These are phyloP conservation scores for Microcyclospora tardicrescens DNA, from an alignment of 2,329 filamentous ascomycete species.

Conservation along the genomic window DNA sequence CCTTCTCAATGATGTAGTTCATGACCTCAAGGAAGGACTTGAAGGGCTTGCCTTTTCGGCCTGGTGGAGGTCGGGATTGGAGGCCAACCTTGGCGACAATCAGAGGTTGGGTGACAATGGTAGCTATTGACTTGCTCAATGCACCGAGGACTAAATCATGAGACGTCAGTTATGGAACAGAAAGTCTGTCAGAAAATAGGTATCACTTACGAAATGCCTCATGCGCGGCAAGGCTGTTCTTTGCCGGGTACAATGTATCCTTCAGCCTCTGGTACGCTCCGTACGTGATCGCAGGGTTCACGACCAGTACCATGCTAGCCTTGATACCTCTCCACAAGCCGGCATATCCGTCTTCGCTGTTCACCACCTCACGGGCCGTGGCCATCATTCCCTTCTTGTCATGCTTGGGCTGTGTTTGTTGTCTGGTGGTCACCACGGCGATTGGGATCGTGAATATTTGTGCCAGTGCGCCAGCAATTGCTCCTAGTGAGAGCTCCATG, in stretches of 20 bases:
- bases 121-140: slow-evolving; percentile 83
- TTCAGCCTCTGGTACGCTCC: slow-evolving; percentile 87
- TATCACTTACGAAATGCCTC: slow-evolving; percentile 78
- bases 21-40: slow-evolving; percentile 90
- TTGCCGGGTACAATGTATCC: slow-evolving; percentile 63
- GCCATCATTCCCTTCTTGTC: slow-evolving; percentile 78
- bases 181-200: background rate
- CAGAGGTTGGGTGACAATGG: slow-evolving; percentile 81
- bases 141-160: slow-evolving; percentile 62
- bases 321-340: slow-evolving; percentile 93
- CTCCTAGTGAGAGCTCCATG: slow-evolving; percentile 72
- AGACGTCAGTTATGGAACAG: background rate
- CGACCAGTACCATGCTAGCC: slow-evolving; percentile 84
- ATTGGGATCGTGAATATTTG: slow-evolving; percentile 96
- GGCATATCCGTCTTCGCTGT: slow-evolving; percentile 76
- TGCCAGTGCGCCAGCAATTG: slow-evolving; percentile 75
- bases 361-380: slow-evolving; percentile 77
- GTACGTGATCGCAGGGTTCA: slow-evolving; percentile 96
- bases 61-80: slow-evolving; percentile 80
- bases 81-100: slow-evolving; percentile 97
- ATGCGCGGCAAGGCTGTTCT: slow-evolving; percentile 60
- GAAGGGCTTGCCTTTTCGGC: slow-evolving; percentile 78
- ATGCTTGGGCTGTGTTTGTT: slow-evolving; percentile 78
- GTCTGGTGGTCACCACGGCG: slow-evolving; percentile 84
- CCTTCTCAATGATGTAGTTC: slow-evolving; percentile 80